phyloP scores from a whole-genome alignment of 2,329 filamentous ascomycete species.

The Cladorrhinum sp. region DNA sequence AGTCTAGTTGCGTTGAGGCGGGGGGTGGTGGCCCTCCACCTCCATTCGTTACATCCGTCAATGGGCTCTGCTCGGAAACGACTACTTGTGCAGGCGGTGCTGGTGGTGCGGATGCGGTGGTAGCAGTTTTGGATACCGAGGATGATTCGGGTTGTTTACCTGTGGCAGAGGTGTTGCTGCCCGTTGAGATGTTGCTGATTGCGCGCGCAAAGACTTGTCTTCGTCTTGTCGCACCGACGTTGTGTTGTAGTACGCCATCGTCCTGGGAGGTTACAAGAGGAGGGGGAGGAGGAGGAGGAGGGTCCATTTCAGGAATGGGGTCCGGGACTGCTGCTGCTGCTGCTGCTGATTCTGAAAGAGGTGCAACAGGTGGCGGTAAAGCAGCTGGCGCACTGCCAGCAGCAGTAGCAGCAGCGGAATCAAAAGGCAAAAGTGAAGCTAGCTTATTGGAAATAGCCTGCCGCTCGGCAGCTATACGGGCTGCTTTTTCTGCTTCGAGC shows the following conservation, averaged over 20 bases:
- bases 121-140: background rate
- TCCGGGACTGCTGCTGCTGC: background rate
- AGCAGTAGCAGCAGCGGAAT: background rate
- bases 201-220: conserved; percentile 57
- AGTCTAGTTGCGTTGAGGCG: conserved; percentile 52
- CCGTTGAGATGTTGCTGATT: conserved; percentile 54
- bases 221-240: background rate
- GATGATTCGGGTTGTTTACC: no score
- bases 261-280: no score
- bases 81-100: no score
- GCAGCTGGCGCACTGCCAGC: conserved; percentile 9
- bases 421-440: conserved; percentile 33
- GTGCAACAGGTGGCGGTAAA: conserved; percentile 9
- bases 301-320: no score
- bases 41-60: background rate
- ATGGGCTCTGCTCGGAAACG: no score
- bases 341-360: background rate
- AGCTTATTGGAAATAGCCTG: conserved; percentile 43
- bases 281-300: no score
- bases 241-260: no score
- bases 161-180: conserved; percentile 52
- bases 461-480: conserved; percentile 33
- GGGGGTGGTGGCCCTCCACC: conserved; percentile 30
- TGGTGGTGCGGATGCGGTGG: background rate
- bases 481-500: conserved; percentile 19